Base-by-base conservation (phyloP, 805 yeast genomes). In the Zygosaccharomyces siamensis region DNA sequence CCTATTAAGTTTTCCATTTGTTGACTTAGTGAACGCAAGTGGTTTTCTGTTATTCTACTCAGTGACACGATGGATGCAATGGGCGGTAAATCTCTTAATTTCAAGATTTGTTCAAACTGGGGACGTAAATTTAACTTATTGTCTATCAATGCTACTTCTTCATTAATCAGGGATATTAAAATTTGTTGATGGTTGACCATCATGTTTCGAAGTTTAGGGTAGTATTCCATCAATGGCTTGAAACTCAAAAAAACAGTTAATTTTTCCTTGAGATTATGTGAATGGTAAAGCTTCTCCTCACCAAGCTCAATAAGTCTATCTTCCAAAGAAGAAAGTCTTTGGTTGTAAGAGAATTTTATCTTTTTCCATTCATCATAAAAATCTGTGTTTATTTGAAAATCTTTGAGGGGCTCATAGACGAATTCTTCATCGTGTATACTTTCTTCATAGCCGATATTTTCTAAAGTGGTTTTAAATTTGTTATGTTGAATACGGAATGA, bases 101-200 rank as follows among this genome's bases (percentile, higher is more conserved):
- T 62, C 1, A 74, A 62, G 45, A 72, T 54, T n/a, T 58, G 58
- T 43, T 57, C 59, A 0, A 76, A 62, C 4, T 67, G 62, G 0
- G 63, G 56, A 45, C 71, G 77, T 12, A 61, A 55, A 2, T 66
- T 35, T 39, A 73, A 70, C 33, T 70, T 72, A 1, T 57, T 55
- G 49, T 77, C 80, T 4, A 83, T 64, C 7, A 59, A 58, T 0
- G 55, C 41, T 2, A 83, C 63, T 42, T 81, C 86, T 1, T 53
- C 43, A 50, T 78, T 78, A 5, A 81, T 75, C 26, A 74, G 71
- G 3, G 63, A 65, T 2, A 83, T 61, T 6, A 85, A 61, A 33
- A 71, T 72, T 1, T 75, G 65, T 55, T 82, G 88, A 53, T 79
- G 80, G 48, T 79, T 84, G 47, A 77, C 80, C 33, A 83, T 67